A percentile compares a stretch with the other conserved stretches of the same genome.
Conservation (phyloP, 345 rosid species). For the Pugionium cornutum region DNA sequence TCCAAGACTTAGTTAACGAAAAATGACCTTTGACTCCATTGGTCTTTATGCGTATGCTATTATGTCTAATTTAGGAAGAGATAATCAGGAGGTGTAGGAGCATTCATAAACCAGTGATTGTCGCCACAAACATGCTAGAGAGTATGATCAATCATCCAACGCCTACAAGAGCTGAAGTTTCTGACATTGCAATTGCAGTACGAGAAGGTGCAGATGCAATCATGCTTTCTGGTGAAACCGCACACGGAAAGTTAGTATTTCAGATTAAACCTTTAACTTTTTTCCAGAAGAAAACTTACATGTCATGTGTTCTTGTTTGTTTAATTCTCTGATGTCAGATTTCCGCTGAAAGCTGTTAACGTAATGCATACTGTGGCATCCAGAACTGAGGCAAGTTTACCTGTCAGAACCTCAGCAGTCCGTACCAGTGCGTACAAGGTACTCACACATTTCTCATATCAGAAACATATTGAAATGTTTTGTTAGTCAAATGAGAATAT, state of each 20-base stretch:
- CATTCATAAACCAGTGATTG: slow-evolving; percentile 46
- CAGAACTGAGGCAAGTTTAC: slow-evolving; percentile 84
- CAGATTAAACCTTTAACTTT: no score
- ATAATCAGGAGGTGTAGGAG: slow-evolving; percentile 83
- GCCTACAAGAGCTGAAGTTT: not conserved
- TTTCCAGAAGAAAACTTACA: no score
- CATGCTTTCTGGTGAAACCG: no score
- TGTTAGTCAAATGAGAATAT: slow-evolving; percentile 1
- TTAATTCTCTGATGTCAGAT: slow-evolving; percentile 45
- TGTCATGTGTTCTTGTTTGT: not conserved
- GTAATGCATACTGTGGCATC: slow-evolving; percentile 94
- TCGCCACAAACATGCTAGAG: no score
- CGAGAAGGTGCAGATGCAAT: no score
- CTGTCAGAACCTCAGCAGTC: slow-evolving; percentile 57
- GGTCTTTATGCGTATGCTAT: slow-evolving; percentile 15
- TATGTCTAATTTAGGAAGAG: slow-evolving; percentile 58
- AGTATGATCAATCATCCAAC: not conserved
- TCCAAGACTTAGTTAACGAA: not conserved
- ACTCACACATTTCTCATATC: slow-evolving; percentile 18
- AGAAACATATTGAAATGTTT: not conserved
- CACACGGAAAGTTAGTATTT: no score
- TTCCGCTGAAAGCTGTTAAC: slow-evolving; percentile 86
- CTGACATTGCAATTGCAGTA: no score
- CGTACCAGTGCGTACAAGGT: slow-evolving; percentile 61
- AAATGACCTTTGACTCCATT: slow-evolving; percentile 4